Percentiles rank a stretch among this genome's conserved stretches.
phyloP scores from a whole-genome alignment of 305 asterid genomes.

The Andrographis paniculata region DNA sequence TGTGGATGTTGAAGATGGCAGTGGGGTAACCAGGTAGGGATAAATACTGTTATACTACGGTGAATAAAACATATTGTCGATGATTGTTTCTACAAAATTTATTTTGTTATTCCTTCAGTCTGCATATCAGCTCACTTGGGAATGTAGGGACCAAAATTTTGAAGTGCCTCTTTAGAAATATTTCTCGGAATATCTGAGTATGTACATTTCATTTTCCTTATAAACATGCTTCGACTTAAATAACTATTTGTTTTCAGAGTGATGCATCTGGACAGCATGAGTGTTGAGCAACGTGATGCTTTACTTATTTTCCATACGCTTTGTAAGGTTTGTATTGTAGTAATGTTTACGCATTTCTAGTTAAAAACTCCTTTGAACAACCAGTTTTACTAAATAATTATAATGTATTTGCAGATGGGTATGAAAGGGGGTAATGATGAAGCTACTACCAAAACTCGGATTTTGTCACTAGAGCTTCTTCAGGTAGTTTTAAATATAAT shows the following conservation, averaged over 20 bases:
- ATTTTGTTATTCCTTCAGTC: neutral
- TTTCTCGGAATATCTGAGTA: slow-evolving; percentile 10
- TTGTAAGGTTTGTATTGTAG: slow-evolving; percentile 77
- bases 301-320: slow-evolving; percentile 86
- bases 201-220: neutral
- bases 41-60: slow-evolving; percentile 11
- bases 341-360: slow-evolving; percentile 7
- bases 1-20: slow-evolving; percentile 73
- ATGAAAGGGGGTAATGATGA: slow-evolving; percentile 93
- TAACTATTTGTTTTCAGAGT: slow-evolving; percentile 48
- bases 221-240: slow-evolving; percentile 25
- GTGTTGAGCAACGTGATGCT: slow-evolving; percentile 76
- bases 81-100: slow-evolving; percentile 1
- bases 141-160: slow-evolving; percentile 9
- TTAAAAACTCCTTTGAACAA: slow-evolving; percentile 11
- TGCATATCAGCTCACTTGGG: slow-evolving; percentile 6
- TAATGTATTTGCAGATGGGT: slow-evolving; percentile 69
- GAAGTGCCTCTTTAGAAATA: slow-evolving; percentile 11
- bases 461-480: slow-evolving; percentile 84
- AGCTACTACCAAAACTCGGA: slow-evolving; percentile 69
- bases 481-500: slow-evolving; percentile 47
- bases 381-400: slow-evolving; percentile 13
- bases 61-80: too few relatives aligned
- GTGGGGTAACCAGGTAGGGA: slow-evolving; percentile 56
- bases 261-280: slow-evolving; percentile 49